Base-by-base conservation (phyloP, 2,329 filamentous ascomycete species). In the Phialophora macrospora region DNA sequence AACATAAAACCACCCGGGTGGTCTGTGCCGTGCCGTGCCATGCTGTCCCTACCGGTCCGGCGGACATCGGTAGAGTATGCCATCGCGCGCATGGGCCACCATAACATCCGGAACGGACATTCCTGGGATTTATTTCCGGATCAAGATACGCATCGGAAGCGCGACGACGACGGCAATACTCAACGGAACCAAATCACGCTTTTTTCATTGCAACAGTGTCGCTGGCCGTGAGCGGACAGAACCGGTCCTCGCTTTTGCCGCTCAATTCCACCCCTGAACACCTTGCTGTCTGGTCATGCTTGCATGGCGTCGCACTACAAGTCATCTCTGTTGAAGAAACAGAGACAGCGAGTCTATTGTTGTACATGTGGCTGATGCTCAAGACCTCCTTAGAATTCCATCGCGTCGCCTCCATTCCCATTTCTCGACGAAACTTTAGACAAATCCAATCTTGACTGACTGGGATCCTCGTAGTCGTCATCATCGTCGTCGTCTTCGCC, bases 401-500 rank as follows among this genome's bases (percentile, higher is more conserved):
- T 67, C 8, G 54, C 46, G 22, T 67, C 62, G 6, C 57, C 49
- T 17, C 24, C 49, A 24, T 24, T 60, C 14, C 24, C 49, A 26
- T 52, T 60, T 41, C 58, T 60, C 20, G 44, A 41, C 30, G 58
- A 52, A 41, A 24, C n/a, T 32, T 60, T 60, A 11, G 67, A 69
- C 20, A 69, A 30, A 59, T 69, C 68, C 52, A 70, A 55, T 28
- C 68, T 61, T 17, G 65, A 68, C 41, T 51, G 46, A 28, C 48
- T 60, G 24, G 57, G 63, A 51, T 68, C 65, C 5, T 64, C 64
- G 3, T n/a, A n/a, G n/a, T 68, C 64, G 7, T 68, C 65, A 14
- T 70, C 66, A n/a, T 71, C 67, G 26, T 51, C 66, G 30, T 55
- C 64, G n/a, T 65, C 70, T 46, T 66, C 69, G 22, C 70, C 70